These are phyloP conservation scores for Niebla homalea DNA, from an alignment of 495 filamentous ascomycete genomes.

Conservation along the genomic window DNA sequence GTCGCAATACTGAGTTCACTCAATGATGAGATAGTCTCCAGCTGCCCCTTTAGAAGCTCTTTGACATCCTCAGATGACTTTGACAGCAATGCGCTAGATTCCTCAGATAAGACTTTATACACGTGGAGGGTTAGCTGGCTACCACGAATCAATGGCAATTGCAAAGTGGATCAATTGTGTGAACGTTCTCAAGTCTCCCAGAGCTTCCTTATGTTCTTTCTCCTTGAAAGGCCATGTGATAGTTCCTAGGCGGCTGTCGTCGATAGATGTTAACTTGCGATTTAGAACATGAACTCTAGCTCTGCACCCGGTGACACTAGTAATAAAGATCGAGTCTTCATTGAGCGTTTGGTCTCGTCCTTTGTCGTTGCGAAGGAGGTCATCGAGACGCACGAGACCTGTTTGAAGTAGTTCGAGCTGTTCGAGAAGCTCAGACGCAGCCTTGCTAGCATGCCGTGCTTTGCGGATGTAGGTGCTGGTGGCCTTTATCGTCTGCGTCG, in stretches of 20 bases:
- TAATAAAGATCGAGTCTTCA: background rate
- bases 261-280: background rate
- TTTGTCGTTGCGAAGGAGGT: background rate
- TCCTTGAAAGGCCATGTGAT: constrained; percentile 4
- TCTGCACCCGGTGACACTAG: constrained; percentile 3
- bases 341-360: background rate
- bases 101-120: background rate
- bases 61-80: constrained; percentile 6
- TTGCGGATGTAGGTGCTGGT: background rate
- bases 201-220: constrained; percentile 5
- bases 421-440: background rate
- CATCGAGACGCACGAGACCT: background rate
- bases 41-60: constrained; percentile 1
- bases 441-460: background rate
- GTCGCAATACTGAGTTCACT: background rate
- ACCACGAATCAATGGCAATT: constrained; percentile 4
- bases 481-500: background rate
- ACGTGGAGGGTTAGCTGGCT: too few species aligned
- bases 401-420: background rate
- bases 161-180: constrained; percentile 9
- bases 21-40: background rate
- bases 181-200: constrained; percentile 2
- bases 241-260: background rate
- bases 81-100: background rate
- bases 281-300: background rate